Evolutionary conservation across 192 early-diverging fungal genomes (phyloP).

Genomic region (Mortierella antarctica): DNA sequence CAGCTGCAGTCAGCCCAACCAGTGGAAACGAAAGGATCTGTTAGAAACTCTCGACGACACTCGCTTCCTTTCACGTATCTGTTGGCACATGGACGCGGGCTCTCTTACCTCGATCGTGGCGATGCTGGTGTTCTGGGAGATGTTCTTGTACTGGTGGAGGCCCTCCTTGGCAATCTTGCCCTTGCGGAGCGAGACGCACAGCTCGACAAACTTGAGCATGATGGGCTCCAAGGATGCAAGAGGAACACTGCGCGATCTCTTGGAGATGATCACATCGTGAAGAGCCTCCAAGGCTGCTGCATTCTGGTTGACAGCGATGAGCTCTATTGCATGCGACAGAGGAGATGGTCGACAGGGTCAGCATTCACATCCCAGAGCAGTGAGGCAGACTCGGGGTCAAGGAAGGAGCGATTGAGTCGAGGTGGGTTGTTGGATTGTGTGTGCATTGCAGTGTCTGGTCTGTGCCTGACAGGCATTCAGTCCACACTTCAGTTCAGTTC

Average conservation of each 20-base stretch:
- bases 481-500: background rate
- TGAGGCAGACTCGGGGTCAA: background rate
- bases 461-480: no score
- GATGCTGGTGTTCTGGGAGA: constrained; percentile 95
- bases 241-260: constrained; percentile 86
- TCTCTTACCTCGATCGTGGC: constrained; percentile 81
- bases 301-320: constrained; percentile 88
- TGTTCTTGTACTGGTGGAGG: constrained; percentile 98
- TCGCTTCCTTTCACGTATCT: background rate
- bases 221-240: constrained; percentile 90
- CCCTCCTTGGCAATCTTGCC: constrained; percentile 96
- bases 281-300: constrained; percentile 86
- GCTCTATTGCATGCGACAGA: constrained; percentile 57
- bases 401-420: background rate
- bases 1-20: constrained; percentile 53
- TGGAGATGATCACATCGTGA: constrained; percentile 92
- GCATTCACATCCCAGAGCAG: background rate
- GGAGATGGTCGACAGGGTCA: background rate
- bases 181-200: constrained; percentile 87
- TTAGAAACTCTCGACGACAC: no score
- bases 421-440: no score
- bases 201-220: constrained; percentile 91
- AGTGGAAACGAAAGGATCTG: background rate
- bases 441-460: no score
- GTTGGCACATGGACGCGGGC: background rate